Base-by-base conservation (phyloP, 2,329 filamentous ascomycete genomes). In the Claviceps digitariae region DNA sequence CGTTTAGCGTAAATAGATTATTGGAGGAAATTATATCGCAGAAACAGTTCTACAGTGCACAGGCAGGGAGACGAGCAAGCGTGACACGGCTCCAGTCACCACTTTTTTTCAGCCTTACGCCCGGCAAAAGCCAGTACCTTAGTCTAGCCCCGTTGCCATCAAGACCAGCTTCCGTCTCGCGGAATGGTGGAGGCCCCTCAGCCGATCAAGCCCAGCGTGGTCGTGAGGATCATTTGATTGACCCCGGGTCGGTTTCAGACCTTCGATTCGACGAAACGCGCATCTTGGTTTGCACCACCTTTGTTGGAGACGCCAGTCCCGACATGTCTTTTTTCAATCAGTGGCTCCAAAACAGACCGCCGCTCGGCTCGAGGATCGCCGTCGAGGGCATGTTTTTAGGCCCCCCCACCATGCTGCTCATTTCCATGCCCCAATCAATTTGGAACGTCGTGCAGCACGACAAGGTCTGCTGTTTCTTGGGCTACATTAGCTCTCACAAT, bases 351-450 rank as follows among this genome's bases (percentile, higher is more conserved):
- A 77, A 78, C 57, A 74, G 75, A 1, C 78, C 81, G 1, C 66
- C 75, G 0, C 72, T 78, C 3, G 76, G 77, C 1, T 72, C 76
- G 17, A 80, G 78, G 58, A 79, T 84, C 54, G 73, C 76, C 7
- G 79, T 84, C 4, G 81, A 84, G 62, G 81, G 80, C 58, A 84
- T 84, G 78, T 84, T 84, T 57, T 68, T 84, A 20, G 82, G 81
- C 0, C 81, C 81, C 0, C 81, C 81, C 1, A 84, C 82, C 0
- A 82, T 84, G 70, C 67, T 84, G 9, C 68, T 84, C 31, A 80
- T 84, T 52, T 84, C 81, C 4, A 84, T 84, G 77, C 80, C 81
- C 4, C 73, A 77, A 54, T 73, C 75, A 5, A 73, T 84, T 15
- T 84, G 80, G 79, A 80, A 77, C 57, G 73, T 82, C 23, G 77